Base-by-base conservation (phyloP, 2,329 filamentous ascomycete genomes). In the Boeremia exigua region DNA sequence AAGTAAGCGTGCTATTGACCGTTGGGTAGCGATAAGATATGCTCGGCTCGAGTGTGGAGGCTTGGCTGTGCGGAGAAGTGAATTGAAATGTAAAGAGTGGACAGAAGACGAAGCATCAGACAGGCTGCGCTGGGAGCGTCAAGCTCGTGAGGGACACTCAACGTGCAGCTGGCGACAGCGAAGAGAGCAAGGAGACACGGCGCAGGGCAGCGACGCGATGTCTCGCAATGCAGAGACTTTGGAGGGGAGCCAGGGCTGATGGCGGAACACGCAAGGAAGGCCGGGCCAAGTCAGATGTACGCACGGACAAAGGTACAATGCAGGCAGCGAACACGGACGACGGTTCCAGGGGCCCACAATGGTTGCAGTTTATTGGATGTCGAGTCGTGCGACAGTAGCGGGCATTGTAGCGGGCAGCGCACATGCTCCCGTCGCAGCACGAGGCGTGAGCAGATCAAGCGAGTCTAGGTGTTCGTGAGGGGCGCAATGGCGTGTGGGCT, bases 371-470 rank as follows among this genome's bases (percentile, higher is more conserved):
- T 53, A 68, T 67, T 67, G 61, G 65, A 60, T 48, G 58, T 46
- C 43, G 37, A 32, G 60, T 72, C 63, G 70, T 72, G 69, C 63
- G 67, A 71, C 70, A 66, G 56, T 65, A 62, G 64, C 63, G 59
- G 58, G 53, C 58, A 71, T 69, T 66, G 56, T 65, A 62, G 64
- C 63, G 59, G 58, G 53, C 58, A 59, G 43, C 65, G 66, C 66
- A 69, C 68, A 66, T 58, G 48, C 65, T 71, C 66, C 65, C 65
- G 65, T 59, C 50, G 50, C 58, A 63, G 60, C 64, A 67, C 59
- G 61, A 68, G 59, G 58, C 48, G 45, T 51, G 52, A 56, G 53
- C 43, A 36, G 53, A 56, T 56, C 34, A 30, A 50, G 36, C 44
- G 19, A 36, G 43, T 36, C 17, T 30, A 36, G 53, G 23, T 32